Evolutionary conservation across 768 basidiomycete species (phyloP).

Genomic region (Hysterangium stoloniferum): DNA sequence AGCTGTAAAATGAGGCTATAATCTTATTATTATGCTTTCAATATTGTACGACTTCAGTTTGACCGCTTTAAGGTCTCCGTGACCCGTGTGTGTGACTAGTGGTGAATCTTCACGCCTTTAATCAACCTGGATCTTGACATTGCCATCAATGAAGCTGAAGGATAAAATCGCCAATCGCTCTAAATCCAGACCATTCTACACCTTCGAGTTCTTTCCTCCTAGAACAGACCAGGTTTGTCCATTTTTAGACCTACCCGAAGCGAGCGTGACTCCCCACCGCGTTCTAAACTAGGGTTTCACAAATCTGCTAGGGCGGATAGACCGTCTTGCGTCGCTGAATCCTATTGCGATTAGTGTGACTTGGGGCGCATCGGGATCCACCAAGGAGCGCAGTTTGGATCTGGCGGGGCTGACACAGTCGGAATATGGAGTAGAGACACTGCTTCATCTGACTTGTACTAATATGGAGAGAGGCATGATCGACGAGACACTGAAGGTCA

Average conservation of each 20-base stretch:
- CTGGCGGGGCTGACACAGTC: slow-evolving; percentile 72
- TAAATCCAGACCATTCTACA: slow-evolving; percentile 64
- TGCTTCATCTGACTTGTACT: slow-evolving; percentile 94
- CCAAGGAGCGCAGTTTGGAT: slow-evolving; percentile 80
- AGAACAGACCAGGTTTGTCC: slow-evolving; percentile 72
- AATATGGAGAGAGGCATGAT: slow-evolving; percentile 90
- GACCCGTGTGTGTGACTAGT: no score
- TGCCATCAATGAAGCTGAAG: slow-evolving; percentile 54
- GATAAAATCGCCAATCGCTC: slow-evolving; percentile 50
- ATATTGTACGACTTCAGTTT: no score
- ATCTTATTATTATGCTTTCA: no score
- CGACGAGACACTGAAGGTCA: slow-evolving; percentile 78
- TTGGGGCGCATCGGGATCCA: slow-evolving; percentile 96
- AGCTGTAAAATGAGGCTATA: no score
- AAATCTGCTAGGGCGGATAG: slow-evolving; percentile 84
- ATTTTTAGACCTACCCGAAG: background rate
- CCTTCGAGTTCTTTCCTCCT: slow-evolving; percentile 97
- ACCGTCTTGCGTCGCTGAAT: slow-evolving; percentile 64
- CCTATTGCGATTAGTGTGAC: slow-evolving; percentile 89
- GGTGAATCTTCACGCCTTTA: no score
- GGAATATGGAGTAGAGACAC: slow-evolving; percentile 72
- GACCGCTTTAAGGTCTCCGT: no score
- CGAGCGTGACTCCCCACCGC: background rate
- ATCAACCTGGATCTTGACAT: no score
- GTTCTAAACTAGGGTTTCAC: slow-evolving; percentile 65